Conservation (phyloP, 2,329 filamentous ascomycete genomes). For the Colletotrichum filicis region DNA sequence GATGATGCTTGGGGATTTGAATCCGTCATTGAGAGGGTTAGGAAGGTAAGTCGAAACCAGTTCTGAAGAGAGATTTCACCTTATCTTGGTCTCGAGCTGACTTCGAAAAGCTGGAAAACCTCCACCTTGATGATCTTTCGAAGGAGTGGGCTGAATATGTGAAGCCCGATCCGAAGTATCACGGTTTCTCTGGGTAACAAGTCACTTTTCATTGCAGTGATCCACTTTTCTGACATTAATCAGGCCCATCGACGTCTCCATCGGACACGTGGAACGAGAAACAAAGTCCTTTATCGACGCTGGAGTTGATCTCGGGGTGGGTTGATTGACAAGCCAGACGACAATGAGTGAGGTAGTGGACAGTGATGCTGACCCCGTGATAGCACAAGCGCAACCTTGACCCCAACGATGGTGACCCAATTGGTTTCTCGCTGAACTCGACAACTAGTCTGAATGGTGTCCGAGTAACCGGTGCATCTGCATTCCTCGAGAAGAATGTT, state of each 20-base stretch:
- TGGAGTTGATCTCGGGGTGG: conserved; percentile 9
- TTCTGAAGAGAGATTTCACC: no score
- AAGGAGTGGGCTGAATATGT: conserved; percentile 21
- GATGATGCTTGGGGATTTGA: conserved; percentile 58
- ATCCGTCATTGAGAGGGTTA: conserved; percentile 7
- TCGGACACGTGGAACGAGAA: conserved; percentile 16
- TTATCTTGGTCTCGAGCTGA: background rate
- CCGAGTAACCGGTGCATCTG: conserved; percentile 21
- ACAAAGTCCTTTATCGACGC: conserved; percentile 25
- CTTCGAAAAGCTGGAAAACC: background rate
- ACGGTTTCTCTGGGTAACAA: conserved; percentile 16
- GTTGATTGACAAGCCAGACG: background rate
- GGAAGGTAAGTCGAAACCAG: background rate
- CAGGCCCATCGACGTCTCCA: conserved; percentile 23
- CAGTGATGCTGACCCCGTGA: background rate
- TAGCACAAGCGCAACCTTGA: conserved; percentile 23
- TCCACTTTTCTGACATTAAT: background rate
- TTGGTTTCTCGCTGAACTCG: conserved; percentile 18
- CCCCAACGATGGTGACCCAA: conserved; percentile 15
- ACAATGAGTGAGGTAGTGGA: background rate
- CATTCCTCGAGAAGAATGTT: background rate
- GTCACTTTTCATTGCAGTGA: background rate
- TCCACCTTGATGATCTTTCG: conserved; percentile 10
- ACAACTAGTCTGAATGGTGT: conserved; percentile 2
- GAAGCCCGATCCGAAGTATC: conserved; percentile 1